Evolutionary conservation across 2,329 filamentous ascomycete genomes (phyloP).

Genomic region (Dryadomyces quercus-mongolicae): DNA sequence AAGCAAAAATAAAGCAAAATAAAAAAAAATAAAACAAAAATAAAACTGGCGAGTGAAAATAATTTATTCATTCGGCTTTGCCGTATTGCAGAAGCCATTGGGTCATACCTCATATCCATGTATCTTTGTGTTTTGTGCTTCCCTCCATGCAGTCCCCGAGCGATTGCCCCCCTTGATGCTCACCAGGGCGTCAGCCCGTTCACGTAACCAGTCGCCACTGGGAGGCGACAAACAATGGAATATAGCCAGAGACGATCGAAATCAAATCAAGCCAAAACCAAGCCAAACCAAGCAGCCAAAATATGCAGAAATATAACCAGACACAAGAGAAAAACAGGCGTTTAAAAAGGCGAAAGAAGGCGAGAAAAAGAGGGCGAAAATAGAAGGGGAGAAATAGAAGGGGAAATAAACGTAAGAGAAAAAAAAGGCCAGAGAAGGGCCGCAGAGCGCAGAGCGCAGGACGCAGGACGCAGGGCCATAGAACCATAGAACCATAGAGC

Average conservation of each 20-base stretch:
- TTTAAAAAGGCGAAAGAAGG: background rate
- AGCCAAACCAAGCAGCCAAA: background rate
- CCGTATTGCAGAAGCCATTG: background rate
- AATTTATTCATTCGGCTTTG: background rate
- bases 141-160: background rate
- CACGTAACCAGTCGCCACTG: background rate
- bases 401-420: background rate
- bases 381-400: background rate
- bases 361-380: background rate
- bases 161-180: background rate
- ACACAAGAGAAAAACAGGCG: background rate
- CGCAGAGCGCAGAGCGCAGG: no score
- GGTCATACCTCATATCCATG: conserved; percentile 2
- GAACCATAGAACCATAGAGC: no score
- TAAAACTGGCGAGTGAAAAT: background rate
- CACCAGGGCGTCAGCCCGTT: background rate
- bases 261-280: background rate
- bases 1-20: background rate
- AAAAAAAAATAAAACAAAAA: no score
- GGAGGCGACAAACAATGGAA: background rate
- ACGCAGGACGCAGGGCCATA: no score
- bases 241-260: background rate
- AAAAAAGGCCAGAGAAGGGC: no score
- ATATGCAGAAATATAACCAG: background rate
- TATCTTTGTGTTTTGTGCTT: background rate